Base-by-base conservation (phyloP, 257 asterid genomes). In the Solanum habrochaites region DNA sequence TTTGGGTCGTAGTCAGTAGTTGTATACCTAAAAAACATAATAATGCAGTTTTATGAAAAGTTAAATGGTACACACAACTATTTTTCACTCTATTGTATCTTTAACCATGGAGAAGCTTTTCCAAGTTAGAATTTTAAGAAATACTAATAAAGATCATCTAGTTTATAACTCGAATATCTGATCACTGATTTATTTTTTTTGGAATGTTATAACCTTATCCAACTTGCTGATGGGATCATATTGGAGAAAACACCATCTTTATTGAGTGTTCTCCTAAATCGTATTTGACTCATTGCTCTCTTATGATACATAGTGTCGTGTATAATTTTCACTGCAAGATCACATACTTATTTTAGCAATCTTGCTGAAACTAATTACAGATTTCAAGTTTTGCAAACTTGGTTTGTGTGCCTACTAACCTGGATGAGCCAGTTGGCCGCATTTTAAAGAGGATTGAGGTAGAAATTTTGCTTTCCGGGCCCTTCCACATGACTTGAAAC, bases 391-490 rank as follows among this genome's bases (percentile, higher is more conserved):
- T 95, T 35, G 98, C 98, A 77, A 95, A 92, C 86, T 92, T 95
- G 27, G 85, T 93, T 47, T 93, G 96, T 37, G 89, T 89, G 75
- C 91, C 94, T 66, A 98, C 98, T 14, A 92, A 92, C 32, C 92
- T 95, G 98, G 96, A 95, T 86, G 98, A 94, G 86, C 98, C 98
- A 39, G 87, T 94, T 80, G 98, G 98, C 80, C 98, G 87, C 49
- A 88, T 94, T 80, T 72, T 90, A 62, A 94, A 88, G 92, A 94
- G 91, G 90, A 95, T 93, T 11, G 96, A 95, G 96, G 98, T 93
- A 86, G 64, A 83, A 62, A 85, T 62, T 52, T 47, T 37, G 31
- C 7, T 83, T 23, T 73, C 23, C 15, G 18, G 37, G 43, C 62
- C 85, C 43, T 84, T 21, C 52, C 58, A 35, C 23, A 29, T 47